Base-by-base conservation (phyloP, 1,284 basidiomycete species). In the Coriolopsis trogii region DNA sequence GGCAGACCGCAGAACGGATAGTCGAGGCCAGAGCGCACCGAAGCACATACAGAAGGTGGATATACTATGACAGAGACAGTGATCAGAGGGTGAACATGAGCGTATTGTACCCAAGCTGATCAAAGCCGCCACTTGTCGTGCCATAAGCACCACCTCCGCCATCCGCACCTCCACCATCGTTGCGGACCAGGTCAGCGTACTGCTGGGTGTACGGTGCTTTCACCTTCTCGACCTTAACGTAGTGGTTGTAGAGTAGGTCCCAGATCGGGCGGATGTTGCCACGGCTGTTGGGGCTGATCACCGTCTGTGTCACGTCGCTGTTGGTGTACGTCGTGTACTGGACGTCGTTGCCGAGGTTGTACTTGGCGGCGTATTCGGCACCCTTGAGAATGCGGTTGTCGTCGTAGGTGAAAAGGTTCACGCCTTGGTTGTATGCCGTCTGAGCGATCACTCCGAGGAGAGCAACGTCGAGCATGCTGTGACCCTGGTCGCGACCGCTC, bases 341-440 rank as follows among this genome's bases (percentile, higher is more conserved):
- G 15, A 48, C 46, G 46, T 48, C 46, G 46, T 48, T 48, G 46
- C 46, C 46, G 24, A 48, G 39, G 46, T 48, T 48, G 39, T 48
- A 48, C 46, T 48, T 48, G 3, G 46, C 46, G 12, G 39, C 46
- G 37, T 48, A 48, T 25, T 48, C 46, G 24, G 46, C 46, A 31
- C 46, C 46, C n/a, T 25, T 23, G 39, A 48, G 46, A 24, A 48
- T 48, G 39, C 46, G 46, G 23, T 31, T 34, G 31, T 48, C 39
- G 21, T 48, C 38, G 46, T 48, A 29, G 6, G 33, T 10, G 21
- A 20, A 41, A n/a, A 37, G 24, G 23, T 42, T 41, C 6, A 20
- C 16, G 43, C 43, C 43, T 25, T 46, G 43, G 33, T 49, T 49
- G 46, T 49, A 49, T 24, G 39, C 46, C 24, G 40, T 49, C 24